Evolutionary conservation across 306 rosid species (phyloP).

Genomic region (Oxytropis ochrocephala): DNA sequence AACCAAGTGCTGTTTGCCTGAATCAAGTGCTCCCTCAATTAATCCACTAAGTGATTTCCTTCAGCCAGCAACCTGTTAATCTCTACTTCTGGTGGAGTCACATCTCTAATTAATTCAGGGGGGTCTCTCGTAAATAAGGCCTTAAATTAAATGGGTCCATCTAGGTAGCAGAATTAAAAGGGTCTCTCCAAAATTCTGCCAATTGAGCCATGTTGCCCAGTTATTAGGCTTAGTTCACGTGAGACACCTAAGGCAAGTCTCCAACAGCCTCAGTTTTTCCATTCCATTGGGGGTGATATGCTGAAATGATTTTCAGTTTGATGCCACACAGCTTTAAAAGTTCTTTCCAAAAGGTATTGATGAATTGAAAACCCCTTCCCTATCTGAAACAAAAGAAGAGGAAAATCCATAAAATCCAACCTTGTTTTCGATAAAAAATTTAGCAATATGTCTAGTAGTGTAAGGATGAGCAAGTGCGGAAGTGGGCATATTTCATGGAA

Average conservation of each 20-base stretch:
- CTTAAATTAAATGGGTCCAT: not conserved
- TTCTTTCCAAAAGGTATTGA: not conserved
- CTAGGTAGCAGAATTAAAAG: not conserved
- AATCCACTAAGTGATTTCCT: not conserved
- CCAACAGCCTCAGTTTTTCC: not conserved
- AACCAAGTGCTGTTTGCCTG: too few species aligned
- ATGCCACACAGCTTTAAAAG: not conserved
- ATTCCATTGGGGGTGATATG: not conserved
- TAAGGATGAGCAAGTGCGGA: not conserved
- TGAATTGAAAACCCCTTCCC: not conserved
- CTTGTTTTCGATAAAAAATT: not conserved
- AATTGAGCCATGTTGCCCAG: not conserved
- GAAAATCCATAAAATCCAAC: not conserved
- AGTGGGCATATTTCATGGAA: not conserved
- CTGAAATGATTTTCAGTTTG: not conserved
- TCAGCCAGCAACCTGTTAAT: too few species aligned
- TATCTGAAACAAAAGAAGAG: not conserved
- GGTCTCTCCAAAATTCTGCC: not conserved
- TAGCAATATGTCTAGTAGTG: not conserved
- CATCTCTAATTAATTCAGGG: not conserved
- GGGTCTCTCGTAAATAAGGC: not conserved
- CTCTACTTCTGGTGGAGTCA: too few species aligned
- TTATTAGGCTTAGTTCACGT: not conserved
- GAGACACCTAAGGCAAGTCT: not conserved
- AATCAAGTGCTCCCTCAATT: not conserved